A percentile compares a stretch with the other conserved stretches of the same genome.
Conservation (phyloP, 148 eudicot species). For the Nyssa sinensis region DNA sequence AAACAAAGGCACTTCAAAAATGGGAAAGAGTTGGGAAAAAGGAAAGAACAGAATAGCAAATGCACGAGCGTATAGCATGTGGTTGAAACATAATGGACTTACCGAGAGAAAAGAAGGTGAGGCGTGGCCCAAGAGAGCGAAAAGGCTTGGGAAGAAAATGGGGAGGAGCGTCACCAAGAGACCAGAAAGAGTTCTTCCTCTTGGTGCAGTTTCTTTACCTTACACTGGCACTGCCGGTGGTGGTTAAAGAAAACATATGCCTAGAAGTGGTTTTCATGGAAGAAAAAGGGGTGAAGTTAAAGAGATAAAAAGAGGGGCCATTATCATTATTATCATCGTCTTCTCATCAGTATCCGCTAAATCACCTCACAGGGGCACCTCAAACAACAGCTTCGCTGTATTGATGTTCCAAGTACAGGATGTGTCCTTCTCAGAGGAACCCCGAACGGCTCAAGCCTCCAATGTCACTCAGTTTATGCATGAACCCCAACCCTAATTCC, state of each 20-base stretch:
- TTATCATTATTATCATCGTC: not conserved
- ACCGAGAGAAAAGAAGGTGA: slow-evolving; percentile 61
- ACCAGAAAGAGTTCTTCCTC: slow-evolving; percentile 35
- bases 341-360: not conserved
- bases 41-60: not conserved
- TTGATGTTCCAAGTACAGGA: not conserved
- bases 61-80: no score
- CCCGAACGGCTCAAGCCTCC: no score
- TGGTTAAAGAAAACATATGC: not conserved
- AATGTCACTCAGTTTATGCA: no score
- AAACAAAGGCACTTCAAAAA: no score
- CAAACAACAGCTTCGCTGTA: no score
- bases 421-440: not conserved
- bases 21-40: no score
- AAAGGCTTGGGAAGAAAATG: slow-evolving; percentile 31
- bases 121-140: slow-evolving; percentile 48
- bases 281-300: not conserved
- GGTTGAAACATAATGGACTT: slow-evolving; percentile 9
- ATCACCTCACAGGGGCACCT: not conserved
- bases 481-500: not conserved
- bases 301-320: not conserved
- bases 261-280: slow-evolving; percentile 9
- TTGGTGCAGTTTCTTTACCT: slow-evolving; percentile 13
- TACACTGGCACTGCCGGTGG: no score
- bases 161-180: slow-evolving; percentile 47